Conservation (phyloP, 306 rosid species). For the Cucumis cinereus region DNA sequence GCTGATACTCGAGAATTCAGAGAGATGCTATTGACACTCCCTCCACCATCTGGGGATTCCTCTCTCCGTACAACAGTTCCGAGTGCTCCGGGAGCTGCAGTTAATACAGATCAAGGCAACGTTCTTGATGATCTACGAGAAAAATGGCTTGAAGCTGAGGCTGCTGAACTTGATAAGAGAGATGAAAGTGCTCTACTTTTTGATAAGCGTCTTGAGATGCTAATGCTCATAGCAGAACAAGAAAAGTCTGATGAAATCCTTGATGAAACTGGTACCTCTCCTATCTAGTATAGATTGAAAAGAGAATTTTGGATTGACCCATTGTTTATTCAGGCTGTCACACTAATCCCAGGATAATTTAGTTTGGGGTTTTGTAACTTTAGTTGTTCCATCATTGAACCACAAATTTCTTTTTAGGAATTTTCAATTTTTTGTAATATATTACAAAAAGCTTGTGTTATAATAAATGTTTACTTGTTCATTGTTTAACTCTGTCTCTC, state of each 20-base stretch:
- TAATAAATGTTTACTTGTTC: not conserved
- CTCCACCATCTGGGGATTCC: slow-evolving; percentile 91
- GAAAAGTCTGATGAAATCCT: slow-evolving; percentile 36
- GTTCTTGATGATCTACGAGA: slow-evolving; percentile 90
- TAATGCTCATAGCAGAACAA: slow-evolving; percentile 67
- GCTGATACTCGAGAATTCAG: slow-evolving; percentile 71
- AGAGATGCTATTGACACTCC: slow-evolving; percentile 70
- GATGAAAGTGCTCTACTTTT: slow-evolving; percentile 86
- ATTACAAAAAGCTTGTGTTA: not conserved
- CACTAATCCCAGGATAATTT: slow-evolving; percentile 17
- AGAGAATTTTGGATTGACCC: not conserved
- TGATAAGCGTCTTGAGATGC: slow-evolving; percentile 88
- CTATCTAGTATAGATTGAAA: not conserved
- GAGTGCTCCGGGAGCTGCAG: slow-evolving; percentile 76
- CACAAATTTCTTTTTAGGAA: not conserved
- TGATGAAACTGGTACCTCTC: slow-evolving; percentile 11
- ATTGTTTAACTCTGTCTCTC: not conserved
- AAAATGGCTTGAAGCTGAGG: slow-evolving; percentile 97
- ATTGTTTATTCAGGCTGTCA: not conserved
- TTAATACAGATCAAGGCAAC: slow-evolving; percentile 58
- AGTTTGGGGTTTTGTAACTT: slow-evolving; percentile 36
- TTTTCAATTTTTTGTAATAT: slow-evolving; percentile 6
- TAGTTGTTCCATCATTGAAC: slow-evolving; percentile 26
- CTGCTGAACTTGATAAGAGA: slow-evolving; percentile 88
- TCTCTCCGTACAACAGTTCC: slow-evolving; percentile 84